Conservation (phyloP, 805 yeast genomes). For the Metschnikowia anglica region DNA sequence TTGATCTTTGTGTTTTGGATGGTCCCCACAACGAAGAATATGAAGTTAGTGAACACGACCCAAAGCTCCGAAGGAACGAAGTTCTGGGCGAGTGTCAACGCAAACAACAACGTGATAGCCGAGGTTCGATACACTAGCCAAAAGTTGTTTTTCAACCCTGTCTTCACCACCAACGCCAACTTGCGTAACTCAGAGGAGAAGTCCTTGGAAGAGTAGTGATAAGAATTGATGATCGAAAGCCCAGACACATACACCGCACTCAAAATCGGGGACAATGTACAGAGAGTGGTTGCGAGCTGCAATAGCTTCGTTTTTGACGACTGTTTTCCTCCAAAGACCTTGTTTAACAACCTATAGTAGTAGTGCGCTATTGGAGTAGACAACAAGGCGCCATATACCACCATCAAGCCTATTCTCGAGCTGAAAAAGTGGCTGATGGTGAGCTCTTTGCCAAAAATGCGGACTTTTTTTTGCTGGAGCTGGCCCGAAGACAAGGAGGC, state of each 20-base stretch:
- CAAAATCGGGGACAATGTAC: conserved; percentile 55
- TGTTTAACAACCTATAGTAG: conserved; percentile 46
- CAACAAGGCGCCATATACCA: conserved; percentile 52
- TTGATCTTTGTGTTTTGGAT: conserved; percentile 59
- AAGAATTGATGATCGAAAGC: conserved; percentile 49
- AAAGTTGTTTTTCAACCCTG: conserved; percentile 44
- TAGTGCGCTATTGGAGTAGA: conserved; percentile 61
- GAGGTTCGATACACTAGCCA: conserved; percentile 50
- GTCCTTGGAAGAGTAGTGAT: conserved; percentile 7
- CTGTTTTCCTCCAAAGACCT: conserved; percentile 44
- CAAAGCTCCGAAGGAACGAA: conserved; percentile 57
- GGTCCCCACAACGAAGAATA: conserved; percentile 61
- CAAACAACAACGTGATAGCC: conserved; percentile 51
- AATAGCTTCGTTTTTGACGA: conserved; percentile 38
- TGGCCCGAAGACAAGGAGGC: conserved; percentile 54
- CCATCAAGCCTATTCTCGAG: conserved; percentile 50
- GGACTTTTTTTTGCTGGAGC: conserved; percentile 24
- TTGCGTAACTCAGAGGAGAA: conserved; percentile 18
- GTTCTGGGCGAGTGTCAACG: conserved; percentile 56
- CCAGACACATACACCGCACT: conserved; percentile 50
- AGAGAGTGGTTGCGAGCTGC: conserved; percentile 52
- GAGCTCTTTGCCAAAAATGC: conserved; percentile 16
- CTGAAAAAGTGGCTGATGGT: conserved; percentile 42
- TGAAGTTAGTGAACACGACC: conserved; percentile 61
- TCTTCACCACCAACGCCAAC: conserved; percentile 23